A percentile compares a stretch with the other conserved stretches of the same genome.
phyloP scores from a whole-genome alignment of 768 basidiomycete genomes.

The Tulasnella sp. region DNA sequence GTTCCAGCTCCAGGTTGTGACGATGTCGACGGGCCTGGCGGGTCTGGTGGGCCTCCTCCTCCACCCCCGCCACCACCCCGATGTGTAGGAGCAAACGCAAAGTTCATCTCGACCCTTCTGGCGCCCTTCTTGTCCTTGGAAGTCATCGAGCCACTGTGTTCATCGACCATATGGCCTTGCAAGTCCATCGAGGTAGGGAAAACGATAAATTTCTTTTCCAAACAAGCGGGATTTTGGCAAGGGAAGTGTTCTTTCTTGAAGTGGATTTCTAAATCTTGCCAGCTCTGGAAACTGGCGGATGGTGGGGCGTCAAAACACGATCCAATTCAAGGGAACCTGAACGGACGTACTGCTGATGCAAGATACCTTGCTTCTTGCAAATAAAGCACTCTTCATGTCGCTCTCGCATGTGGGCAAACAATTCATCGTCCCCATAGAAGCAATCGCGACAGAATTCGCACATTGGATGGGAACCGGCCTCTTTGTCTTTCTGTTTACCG shows the following conservation, averaged over 20 bases:
- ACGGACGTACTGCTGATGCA: conserved; percentile 76
- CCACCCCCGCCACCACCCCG: conserved; percentile 42
- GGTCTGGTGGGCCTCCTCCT: conserved; percentile 36
- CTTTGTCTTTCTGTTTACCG: conserved; percentile 34
- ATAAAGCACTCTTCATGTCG: conserved; percentile 95
- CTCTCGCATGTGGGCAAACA: conserved; percentile 91
- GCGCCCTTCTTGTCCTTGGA: conserved; percentile 65
- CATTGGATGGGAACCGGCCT: conserved; percentile 53
- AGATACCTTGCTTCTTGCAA: conserved; percentile 75
- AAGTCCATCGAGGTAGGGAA: conserved; percentile 84
- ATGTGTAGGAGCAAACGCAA: conserved; percentile 40
- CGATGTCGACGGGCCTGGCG: conserved; percentile 7
- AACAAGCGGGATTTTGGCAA: conserved; percentile 69
- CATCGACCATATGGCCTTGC: conserved; percentile 84
- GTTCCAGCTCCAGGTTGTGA: not conserved
- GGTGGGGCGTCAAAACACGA: not conserved
- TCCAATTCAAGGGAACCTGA: conserved; percentile 8
- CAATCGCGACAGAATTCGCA: conserved; percentile 91
- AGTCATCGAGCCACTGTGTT: conserved; percentile 71
- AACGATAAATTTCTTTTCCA: conserved; percentile 89
- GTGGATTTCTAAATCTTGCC: conserved; percentile 49
- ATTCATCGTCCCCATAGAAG: conserved; percentile 87
- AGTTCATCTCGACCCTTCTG: conserved; percentile 65
- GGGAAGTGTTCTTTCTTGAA: conserved; percentile 59
- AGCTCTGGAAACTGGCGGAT: conserved; percentile 64